Conservation (phyloP, 202 grass and related monocot species). For the Carex sylvatica region DNA sequence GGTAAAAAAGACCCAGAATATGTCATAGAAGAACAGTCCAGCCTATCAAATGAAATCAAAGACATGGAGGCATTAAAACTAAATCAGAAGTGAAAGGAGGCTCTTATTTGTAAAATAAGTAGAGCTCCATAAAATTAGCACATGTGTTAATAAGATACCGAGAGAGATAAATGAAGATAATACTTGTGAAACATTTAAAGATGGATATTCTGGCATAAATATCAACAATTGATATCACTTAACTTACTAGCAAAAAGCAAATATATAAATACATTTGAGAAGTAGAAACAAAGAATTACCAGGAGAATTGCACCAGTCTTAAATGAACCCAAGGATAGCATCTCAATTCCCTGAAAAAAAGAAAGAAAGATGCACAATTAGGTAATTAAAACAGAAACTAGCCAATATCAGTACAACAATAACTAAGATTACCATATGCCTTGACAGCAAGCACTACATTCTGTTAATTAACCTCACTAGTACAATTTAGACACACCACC, state of each 20-base stretch:
- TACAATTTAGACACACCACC: background rate
- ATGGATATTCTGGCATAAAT: background rate
- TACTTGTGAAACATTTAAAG: background rate
- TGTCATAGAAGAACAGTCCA: constrained; percentile 87
- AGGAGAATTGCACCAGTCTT: constrained; percentile 95
- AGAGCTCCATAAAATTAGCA: background rate
- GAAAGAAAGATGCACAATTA: background rate
- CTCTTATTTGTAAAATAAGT: background rate
- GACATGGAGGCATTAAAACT: constrained; percentile 11
- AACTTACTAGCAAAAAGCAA: background rate
- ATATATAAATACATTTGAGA: background rate
- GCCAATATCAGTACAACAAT: background rate
- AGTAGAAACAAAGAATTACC: constrained; percentile 37
- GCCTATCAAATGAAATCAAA: constrained; percentile 41
- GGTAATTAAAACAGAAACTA: background rate
- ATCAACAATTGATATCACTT: constrained; percentile 11
- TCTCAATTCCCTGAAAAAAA: constrained; percentile 80
- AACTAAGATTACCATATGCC: background rate
- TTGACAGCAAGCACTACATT: background rate
- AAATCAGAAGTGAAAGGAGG: background rate
- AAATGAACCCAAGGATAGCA: constrained; percentile 91
- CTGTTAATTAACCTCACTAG: background rate
- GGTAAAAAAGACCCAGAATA: constrained; percentile 98
- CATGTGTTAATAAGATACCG: background rate
- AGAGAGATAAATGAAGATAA: background rate